Evolutionary conservation across 2,329 filamentous ascomycete genomes (phyloP), one percentile per base, ranked within the genome.

Genomic region (Talaromyces sp.): DNA sequence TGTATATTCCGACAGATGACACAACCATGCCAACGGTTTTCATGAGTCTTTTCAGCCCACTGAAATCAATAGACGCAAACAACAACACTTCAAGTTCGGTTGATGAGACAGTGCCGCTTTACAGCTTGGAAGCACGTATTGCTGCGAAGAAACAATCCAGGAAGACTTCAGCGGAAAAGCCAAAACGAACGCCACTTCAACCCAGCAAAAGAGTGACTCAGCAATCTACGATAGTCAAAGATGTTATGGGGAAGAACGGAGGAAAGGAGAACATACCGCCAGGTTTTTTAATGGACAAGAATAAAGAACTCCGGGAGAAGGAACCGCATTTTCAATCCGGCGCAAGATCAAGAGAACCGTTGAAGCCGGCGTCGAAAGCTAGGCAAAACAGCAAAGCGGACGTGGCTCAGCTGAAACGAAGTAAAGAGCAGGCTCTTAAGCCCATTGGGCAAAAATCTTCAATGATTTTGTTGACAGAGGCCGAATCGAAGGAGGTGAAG

Each of bases 191-290:
- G 17, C 81, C 83, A 2, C 67, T 86, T 53, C 77, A 78, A 36
- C 73, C 77, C 39, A 75, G 70, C 11, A 60, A 66, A 5, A 73
- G 68, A 28, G 58, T 71, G 54, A 60, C 70, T 6, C 80, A 81
- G 62, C 75, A 75, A 48, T 65, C 69, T 7, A 70, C 71, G 4
- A 69, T 73, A 40, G 67, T 69, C 17, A 65, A 72, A 43, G 80
- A 84, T 63, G 66, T 80, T n/a, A 65, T 73, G 59, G 83, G 82
- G 22, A 76, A 77, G 51, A 81, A 81, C 35, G 78, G 77, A 4
- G 84, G 84, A 5, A 87, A 87, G 64, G 84, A 87, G 67, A 87
- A 87, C 61, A 65, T 85, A 5, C 83, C 83, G 13, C 84, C 83
- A 1, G 78, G 78, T 3, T 54, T 62, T 33, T 31, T 65, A 11